A percentile compares a stretch with the other conserved stretches of the same genome.
phyloP scores from a whole-genome alignment of 148 eudicot genomes.

The Euryodendron excelsum region DNA sequence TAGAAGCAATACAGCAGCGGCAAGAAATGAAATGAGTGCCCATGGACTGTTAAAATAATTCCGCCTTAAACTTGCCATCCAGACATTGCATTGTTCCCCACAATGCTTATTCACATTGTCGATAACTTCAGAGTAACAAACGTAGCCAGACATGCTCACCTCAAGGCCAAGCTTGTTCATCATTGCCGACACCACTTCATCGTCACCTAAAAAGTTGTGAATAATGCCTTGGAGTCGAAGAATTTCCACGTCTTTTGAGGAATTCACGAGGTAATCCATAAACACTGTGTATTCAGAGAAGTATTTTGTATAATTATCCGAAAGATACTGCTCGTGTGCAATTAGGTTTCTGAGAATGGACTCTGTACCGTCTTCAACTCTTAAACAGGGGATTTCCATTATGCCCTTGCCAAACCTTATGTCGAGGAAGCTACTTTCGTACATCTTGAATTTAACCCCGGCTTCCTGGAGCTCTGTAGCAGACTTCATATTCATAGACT shows the following conservation, averaged over 20 bases:
- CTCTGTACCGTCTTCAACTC: not conserved
- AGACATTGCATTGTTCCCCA: not conserved
- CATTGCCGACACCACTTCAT: not conserved
- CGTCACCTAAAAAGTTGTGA: not conserved
- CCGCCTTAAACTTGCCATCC: not conserved
- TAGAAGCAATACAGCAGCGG: not conserved
- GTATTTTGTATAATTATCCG: not conserved
- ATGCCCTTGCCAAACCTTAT: not conserved
- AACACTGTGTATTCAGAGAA: not conserved
- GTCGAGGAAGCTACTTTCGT: too few species aligned
- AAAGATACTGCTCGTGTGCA: not conserved
- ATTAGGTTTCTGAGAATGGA: too few species aligned
- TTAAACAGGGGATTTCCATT: not conserved
- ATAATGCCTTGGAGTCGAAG: not conserved
- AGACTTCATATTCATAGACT: not conserved
- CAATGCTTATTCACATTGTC: not conserved
- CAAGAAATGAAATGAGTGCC: not conserved
- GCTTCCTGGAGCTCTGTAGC: not conserved
- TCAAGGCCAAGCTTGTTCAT: not conserved
- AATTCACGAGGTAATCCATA: not conserved
- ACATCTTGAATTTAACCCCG: conserved; percentile 16
- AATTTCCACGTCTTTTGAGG: too few species aligned
- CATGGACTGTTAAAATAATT: not conserved
- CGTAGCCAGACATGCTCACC: not conserved
- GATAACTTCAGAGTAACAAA: not conserved